Conservation (phyloP, 768 basidiomycete species). For the Russula olivacea region DNA sequence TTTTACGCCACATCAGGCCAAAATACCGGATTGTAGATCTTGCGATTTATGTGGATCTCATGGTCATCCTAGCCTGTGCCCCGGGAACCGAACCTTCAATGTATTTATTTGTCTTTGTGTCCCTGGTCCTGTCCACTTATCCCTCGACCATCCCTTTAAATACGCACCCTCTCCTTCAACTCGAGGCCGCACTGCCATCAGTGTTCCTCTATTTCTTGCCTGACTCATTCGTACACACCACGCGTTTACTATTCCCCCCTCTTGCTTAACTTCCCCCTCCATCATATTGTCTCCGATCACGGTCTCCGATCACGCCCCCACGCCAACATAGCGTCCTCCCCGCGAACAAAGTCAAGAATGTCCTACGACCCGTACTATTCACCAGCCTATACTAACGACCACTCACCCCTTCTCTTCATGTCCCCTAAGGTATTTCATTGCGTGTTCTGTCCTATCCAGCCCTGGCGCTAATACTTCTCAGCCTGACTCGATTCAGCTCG, state of each 20-base stretch:
- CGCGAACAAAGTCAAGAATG: conserved; percentile 1
- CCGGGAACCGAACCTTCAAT: neutral
- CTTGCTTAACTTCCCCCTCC: neutral
- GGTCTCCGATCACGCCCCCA: neutral
- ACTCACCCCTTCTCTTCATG: conserved; percentile 7
- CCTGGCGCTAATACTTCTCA: conserved; percentile 7
- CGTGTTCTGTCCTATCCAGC: neutral
- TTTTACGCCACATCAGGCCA: conserved; percentile 12
- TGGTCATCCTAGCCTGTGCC: conserved; percentile 2
- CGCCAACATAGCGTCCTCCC: neutral
- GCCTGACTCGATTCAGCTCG: conserved; percentile 13
- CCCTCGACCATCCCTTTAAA: conserved; percentile 4
- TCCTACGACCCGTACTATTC: neutral
- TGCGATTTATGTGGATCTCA: conserved; percentile 4
- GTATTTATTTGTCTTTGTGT: conserved; percentile 15
- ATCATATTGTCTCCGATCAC: neutral
- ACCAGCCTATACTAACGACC: neutral
- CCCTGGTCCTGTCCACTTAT: conserved; percentile 4
- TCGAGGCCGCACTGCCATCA: conserved; percentile 16
- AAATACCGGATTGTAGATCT: conserved; percentile 5
- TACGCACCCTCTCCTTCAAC: neutral
- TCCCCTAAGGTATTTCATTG: neutral
- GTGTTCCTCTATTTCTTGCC: neutral
- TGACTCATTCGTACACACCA: conserved; percentile 17
- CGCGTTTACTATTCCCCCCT: neutral